These are phyloP conservation scores for Sugiyamaella japonica DNA, from an alignment of 1,139 yeast genomes.

Conservation along the genomic window DNA sequence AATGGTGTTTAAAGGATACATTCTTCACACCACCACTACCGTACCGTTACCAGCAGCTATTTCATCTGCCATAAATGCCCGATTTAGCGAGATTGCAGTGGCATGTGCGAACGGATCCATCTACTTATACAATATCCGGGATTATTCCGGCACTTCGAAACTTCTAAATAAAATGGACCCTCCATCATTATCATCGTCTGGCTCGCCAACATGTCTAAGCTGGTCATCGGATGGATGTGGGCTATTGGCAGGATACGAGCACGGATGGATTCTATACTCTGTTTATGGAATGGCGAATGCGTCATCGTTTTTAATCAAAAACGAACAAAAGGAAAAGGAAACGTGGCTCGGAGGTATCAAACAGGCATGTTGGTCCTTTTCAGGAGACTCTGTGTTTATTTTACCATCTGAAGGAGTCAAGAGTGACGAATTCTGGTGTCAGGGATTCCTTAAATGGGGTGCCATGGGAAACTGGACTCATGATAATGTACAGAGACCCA, in stretches of 20 bases:
- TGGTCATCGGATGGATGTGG: constrained; percentile 43
- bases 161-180: constrained; percentile 34
- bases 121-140: constrained; percentile 39
- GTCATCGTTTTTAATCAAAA: constrained; percentile 35
- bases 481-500: constrained; percentile 39
- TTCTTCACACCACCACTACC: constrained; percentile 28
- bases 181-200: constrained; percentile 36
- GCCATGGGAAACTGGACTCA: constrained; percentile 35
- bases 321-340: constrained; percentile 32
- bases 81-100: constrained; percentile 41
- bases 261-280: constrained; percentile 43
- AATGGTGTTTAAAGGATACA: constrained; percentile 24
- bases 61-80: constrained; percentile 39
- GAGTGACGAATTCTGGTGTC: constrained; percentile 30
- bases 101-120: constrained; percentile 39
- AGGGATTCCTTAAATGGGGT: constrained; percentile 39
- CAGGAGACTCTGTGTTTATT: constrained; percentile 36
- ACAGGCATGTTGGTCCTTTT: constrained; percentile 39
- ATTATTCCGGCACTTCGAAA: constrained; percentile 38
- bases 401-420: constrained; percentile 27
- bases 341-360: constrained; percentile 39
- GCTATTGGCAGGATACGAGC: constrained; percentile 40
- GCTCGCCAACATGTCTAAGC: constrained; percentile 33
- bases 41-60: constrained; percentile 29
- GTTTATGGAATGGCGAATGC: constrained; percentile 43